A percentile compares a stretch with the other conserved stretches of the same genome.
Evolutionary conservation across 495 filamentous ascomycete genomes (phyloP).

Genomic region (Gamarada debralockiae): DNA sequence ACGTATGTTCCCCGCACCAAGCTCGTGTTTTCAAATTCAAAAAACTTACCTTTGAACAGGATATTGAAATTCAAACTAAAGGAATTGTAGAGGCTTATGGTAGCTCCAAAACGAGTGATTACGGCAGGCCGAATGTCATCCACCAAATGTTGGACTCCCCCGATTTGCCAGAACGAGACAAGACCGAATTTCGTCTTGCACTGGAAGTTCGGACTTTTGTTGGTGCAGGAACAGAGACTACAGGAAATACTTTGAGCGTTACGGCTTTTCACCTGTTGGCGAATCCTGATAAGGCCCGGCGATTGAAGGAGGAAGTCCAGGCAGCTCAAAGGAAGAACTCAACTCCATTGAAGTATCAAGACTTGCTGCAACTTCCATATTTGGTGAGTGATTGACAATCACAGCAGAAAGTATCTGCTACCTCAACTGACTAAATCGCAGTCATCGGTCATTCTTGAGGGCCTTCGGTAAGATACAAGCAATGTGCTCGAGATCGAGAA

Average conservation of each 20-base stretch:
- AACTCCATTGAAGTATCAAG: conserved; percentile 14
- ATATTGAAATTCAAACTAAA: conserved; percentile 8
- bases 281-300: conserved; percentile 21
- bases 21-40: background rate
- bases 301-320: conserved; percentile 28
- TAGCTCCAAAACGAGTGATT: background rate
- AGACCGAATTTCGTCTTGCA: conserved; percentile 19
- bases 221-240: conserved; percentile 36
- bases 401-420: no score
- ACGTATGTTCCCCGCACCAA: background rate
- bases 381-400: conserved; percentile 2
- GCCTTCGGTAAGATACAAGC: conserved; percentile 12
- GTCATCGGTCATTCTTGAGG: conserved; percentile 9
- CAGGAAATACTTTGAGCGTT: conserved; percentile 25
- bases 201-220: conserved; percentile 27
- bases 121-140: conserved; percentile 19
- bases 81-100: background rate
- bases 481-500: background rate
- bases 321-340: conserved; percentile 17
- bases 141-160: conserved; percentile 26
- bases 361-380: conserved; percentile 30
- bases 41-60: background rate
- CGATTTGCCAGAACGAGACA: conserved; percentile 28
- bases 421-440: background rate
- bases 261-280: conserved; percentile 30